These are phyloP conservation scores for Cladosporium sp. DNA, from an alignment of 2,329 filamentous ascomycete species.

Conservation along the genomic window DNA sequence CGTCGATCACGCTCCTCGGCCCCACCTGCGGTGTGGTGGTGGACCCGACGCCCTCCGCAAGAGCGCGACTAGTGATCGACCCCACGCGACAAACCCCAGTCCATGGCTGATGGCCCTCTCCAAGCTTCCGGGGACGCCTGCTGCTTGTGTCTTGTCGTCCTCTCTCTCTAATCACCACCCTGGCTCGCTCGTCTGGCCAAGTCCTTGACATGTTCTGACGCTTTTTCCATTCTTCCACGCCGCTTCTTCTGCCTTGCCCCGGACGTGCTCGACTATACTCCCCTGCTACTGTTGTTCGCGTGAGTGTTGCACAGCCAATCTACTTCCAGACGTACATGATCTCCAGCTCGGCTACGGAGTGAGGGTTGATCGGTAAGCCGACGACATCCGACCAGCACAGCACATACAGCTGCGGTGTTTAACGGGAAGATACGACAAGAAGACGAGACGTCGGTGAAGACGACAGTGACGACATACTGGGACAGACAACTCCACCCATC, in stretches of 20 bases:
- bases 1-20: conserved; percentile 8
- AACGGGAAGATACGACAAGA: background rate
- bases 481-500: too few species aligned
- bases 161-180: too few species aligned
- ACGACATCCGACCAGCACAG: conserved; percentile 2
- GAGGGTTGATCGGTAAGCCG: conserved; percentile 1
- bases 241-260: background rate
- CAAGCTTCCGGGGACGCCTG: conserved; percentile 7
- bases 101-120: background rate
- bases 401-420: background rate
- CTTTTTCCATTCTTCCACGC: background rate
- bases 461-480: background rate
- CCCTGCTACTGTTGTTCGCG: background rate
- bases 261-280: background rate
- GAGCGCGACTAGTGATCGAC: background rate
- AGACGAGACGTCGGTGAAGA: too few species aligned
- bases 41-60: conserved; percentile 10
- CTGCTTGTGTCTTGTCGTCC: too few species aligned
- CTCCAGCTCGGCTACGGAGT: background rate
- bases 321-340: background rate
- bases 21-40: background rate
- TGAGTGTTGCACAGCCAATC: background rate
- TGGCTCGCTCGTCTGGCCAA: too few species aligned
- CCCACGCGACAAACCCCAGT: conserved; percentile 7
- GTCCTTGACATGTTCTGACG: background rate